These are phyloP conservation scores for Tricholoma furcatifolium DNA, from an alignment of 768 basidiomycete species.

Conservation along the genomic window DNA sequence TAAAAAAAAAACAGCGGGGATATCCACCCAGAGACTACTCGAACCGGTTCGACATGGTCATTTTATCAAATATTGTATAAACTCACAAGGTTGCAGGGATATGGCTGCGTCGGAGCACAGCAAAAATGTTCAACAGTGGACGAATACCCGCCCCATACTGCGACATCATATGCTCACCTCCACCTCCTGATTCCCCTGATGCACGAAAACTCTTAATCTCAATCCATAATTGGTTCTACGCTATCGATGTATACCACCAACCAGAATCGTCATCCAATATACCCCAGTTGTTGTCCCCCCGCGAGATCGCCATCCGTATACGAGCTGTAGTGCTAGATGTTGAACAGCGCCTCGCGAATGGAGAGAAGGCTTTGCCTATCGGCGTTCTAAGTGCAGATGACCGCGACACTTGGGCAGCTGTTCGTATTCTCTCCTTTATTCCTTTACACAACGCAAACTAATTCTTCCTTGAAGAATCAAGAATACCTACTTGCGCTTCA, in stretches of 20 bases:
- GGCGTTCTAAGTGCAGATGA: conserved; percentile 78
- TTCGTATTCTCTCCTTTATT: conserved; percentile 31
- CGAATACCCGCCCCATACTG: conserved; percentile 69
- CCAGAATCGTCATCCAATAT: conserved; percentile 24
- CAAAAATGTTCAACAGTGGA: conserved; percentile 72
- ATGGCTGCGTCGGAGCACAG: conserved; percentile 60
- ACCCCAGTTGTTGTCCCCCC: conserved; percentile 31
- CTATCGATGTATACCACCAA: conserved; percentile 62
- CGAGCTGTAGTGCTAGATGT: conserved; percentile 58
- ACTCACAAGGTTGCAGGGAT: conserved; percentile 35
- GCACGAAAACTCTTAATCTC: conserved; percentile 67
- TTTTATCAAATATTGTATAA: not conserved
- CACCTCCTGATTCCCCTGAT: conserved; percentile 40
- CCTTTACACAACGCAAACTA: not conserved
- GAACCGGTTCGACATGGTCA: conserved; percentile 48
- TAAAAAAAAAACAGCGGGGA: conserved; percentile 67
- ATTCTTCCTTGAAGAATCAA: conserved; percentile 57
- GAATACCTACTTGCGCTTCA: conserved; percentile 66
- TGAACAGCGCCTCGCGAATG: conserved; percentile 40
- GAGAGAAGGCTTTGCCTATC: conserved; percentile 60
- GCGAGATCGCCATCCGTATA: conserved; percentile 44
- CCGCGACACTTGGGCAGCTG: conserved; percentile 79
- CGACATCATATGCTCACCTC: conserved; percentile 59
- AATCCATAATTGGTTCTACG: conserved; percentile 77
- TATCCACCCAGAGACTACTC: conserved; percentile 66